Evolutionary conservation across 23 red algal species (phyloP).

Genomic region (Gracilaria caudata): DNA sequence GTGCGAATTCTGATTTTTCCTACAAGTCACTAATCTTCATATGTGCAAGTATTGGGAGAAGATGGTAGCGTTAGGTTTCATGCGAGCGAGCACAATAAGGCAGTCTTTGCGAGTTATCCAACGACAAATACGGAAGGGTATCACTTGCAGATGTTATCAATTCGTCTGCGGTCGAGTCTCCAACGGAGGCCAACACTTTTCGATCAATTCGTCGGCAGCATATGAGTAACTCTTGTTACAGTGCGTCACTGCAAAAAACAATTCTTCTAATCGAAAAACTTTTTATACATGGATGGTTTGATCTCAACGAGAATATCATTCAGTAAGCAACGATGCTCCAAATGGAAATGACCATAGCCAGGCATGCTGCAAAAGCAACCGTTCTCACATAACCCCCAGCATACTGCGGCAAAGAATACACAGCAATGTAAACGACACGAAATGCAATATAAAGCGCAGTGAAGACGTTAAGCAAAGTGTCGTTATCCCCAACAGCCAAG

Average conservation of each 20-base stretch:
- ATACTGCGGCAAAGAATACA: conserved; percentile 28
- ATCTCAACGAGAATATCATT: background rate
- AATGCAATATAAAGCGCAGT: conserved; percentile 16
- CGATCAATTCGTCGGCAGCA: too few species aligned
- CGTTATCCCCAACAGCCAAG: background rate
- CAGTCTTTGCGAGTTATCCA: too few species aligned
- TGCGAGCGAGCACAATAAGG: too few species aligned
- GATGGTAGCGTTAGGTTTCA: too few species aligned
- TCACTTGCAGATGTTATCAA: too few species aligned
- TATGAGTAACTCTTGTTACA: background rate
- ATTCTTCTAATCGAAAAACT: background rate
- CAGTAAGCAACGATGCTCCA: conserved; percentile 11
- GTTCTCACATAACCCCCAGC: conserved; percentile 26
- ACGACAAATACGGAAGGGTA: too few species aligned
- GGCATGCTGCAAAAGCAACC: conserved; percentile 15
- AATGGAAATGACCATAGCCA: conserved; percentile 16
- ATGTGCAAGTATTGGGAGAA: too few species aligned
- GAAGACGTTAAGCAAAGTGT: conserved; percentile 9
- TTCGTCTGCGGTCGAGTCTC: too few species aligned
- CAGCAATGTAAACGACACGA: conserved; percentile 13
- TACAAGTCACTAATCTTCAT: too few species aligned
- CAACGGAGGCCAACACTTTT: too few species aligned
- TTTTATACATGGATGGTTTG: too few species aligned
- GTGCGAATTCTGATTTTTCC: too few species aligned
- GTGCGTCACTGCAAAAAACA: background rate